Evolutionary conservation across 352 stramenopile species (phyloP).

Genomic region (Globisporangium uncinulatum): DNA sequence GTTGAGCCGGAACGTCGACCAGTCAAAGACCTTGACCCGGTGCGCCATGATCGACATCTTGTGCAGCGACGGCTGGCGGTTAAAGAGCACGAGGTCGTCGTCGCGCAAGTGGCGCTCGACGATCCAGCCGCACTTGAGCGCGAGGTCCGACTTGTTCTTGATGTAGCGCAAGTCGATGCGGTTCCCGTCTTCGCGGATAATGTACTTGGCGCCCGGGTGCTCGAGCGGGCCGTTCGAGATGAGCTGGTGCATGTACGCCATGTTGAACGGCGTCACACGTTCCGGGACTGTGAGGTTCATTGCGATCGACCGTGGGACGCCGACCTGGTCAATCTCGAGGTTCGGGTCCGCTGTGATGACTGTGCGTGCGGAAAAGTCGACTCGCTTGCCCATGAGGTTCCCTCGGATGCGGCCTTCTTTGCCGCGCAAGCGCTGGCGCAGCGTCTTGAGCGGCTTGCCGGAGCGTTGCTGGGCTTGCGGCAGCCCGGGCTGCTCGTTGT

Average conservation of each 20-base stretch:
- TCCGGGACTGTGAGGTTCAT: constrained; percentile 99
- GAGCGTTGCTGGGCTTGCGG: constrained; percentile 95
- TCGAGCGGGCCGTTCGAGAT: constrained; percentile 95
- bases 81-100: constrained; percentile 99
- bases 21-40: constrained; percentile 98
- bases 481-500: constrained; percentile 97
- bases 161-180: constrained; percentile 98
- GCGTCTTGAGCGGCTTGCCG: constrained; percentile 97
- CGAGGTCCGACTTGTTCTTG: constrained; percentile 95
- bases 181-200: constrained; percentile 96
- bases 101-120: constrained; percentile 98
- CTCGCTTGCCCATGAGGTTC: constrained; percentile 99
- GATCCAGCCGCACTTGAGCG: constrained; percentile 97
- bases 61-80: constrained; percentile 98
- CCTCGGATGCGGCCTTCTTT: constrained; percentile 99
- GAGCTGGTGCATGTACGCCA: constrained; percentile 92
- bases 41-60: constrained; percentile 99
- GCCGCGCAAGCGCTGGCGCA: constrained; percentile 93
- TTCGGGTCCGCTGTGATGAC: constrained; percentile 99
- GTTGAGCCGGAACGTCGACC: constrained; percentile 99
- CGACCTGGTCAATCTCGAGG: constrained; percentile 98
- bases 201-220: constrained; percentile 98
- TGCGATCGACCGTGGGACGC: constrained; percentile 97
- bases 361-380: constrained; percentile 98
- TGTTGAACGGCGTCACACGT: constrained; percentile 99